These are phyloP conservation scores for Filobasidium uniguttulatum DNA, from an alignment of 1,284 basidiomycete species.

Conservation along the genomic window DNA sequence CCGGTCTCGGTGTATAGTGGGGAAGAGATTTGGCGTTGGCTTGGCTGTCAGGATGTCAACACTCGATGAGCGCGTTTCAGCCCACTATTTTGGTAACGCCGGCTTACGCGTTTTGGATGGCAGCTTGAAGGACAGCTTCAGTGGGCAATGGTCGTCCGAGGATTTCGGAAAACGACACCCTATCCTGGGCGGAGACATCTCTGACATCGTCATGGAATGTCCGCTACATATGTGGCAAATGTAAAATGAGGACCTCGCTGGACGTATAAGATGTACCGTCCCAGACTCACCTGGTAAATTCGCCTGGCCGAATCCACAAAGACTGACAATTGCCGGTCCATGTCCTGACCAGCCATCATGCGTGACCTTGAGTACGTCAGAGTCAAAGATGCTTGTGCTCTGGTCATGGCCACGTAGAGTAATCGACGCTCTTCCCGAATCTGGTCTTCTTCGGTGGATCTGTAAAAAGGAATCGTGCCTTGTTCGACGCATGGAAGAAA, in stretches of 20 bases:
- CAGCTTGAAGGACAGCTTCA: constrained; percentile 14
- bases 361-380: too few species aligned
- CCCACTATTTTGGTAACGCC: background rate
- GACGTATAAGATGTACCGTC: too few species aligned
- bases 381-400: constrained; percentile 66
- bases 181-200: constrained; percentile 21
- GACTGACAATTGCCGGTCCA: constrained; percentile 25
- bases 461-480: constrained; percentile 64
- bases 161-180: constrained; percentile 23
- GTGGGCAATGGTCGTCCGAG: constrained; percentile 21
- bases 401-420: constrained; percentile 80
- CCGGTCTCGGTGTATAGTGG: background rate
- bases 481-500: constrained; percentile 48
- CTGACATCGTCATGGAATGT: too few species aligned
- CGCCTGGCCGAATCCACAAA: too few species aligned
- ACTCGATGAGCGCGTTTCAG: background rate
- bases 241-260: too few species aligned
- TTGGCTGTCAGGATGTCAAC: background rate
- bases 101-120: background rate
- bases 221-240: too few species aligned
- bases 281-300: too few species aligned
- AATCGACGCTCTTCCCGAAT: constrained; percentile 68
- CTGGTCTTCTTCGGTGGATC: constrained; percentile 49
- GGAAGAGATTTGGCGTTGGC: background rate
- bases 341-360: constrained; percentile 32